Percentiles rank a stretch among this genome's conserved stretches.
These are phyloP conservation scores for Debaryomyces prosopidis DNA, from an alignment of 805 yeast genomes.

Conservation along the genomic window DNA sequence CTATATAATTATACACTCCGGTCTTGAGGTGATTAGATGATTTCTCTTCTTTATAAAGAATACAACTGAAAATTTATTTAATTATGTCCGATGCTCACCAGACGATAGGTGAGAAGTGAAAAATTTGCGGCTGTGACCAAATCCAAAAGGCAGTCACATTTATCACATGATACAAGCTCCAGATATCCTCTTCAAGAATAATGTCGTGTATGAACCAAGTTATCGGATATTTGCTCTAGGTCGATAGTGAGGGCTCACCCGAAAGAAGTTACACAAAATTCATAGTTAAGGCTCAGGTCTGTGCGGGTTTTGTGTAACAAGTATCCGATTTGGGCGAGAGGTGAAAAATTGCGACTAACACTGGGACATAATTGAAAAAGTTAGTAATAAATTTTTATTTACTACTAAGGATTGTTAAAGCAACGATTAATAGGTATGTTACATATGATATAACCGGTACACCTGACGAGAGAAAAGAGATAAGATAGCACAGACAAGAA, in stretches of 20 bases:
- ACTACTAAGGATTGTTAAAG: slow-evolving; percentile 3
- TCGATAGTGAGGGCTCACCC: no score
- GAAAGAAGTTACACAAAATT: slow-evolving; percentile 1
- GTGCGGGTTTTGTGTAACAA: slow-evolving; percentile 5
- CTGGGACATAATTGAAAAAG: slow-evolving; percentile 1
- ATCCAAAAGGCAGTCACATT: slow-evolving; percentile 2
- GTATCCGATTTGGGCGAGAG: not conserved
- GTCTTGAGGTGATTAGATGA: slow-evolving; percentile 46
- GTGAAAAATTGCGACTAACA: slow-evolving; percentile 5
- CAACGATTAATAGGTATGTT: slow-evolving; percentile 19
- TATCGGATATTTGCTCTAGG: no score
- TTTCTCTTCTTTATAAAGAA: slow-evolving; percentile 1
- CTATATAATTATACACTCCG: slow-evolving; percentile 78
- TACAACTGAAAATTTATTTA: not conserved
- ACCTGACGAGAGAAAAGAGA: no score
- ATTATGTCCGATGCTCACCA: slow-evolving; percentile 1
- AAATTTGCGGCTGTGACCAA: not conserved
- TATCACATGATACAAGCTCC: slow-evolving; percentile 5
- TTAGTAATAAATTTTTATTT: slow-evolving; percentile 5
- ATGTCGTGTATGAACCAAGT: no score
- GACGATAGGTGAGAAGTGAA: not conserved
- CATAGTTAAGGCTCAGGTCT: not conserved
- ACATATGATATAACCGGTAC: not conserved
- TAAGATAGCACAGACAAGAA: no score
- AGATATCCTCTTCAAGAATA: no score